phyloP scores from a whole-genome alignment of 2,329 filamentous ascomycete genomes.

The Sporothrix phasma region DNA sequence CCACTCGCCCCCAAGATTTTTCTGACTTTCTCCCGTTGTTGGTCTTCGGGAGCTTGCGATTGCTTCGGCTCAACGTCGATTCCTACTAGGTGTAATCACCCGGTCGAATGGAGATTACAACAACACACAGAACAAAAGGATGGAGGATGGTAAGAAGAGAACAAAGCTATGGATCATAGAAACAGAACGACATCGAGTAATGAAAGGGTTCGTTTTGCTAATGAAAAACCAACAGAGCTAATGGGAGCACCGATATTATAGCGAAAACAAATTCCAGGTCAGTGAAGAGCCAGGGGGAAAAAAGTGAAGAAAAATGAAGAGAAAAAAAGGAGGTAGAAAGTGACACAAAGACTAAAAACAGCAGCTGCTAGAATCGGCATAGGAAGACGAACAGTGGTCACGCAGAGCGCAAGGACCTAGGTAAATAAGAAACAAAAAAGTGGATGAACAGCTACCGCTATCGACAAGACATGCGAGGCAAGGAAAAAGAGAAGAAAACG shows the following conservation, averaged over 20 bases:
- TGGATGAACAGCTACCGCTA: not conserved
- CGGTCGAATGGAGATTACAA: not conserved
- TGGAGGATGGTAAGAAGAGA: not conserved
- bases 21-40: not conserved
- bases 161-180: not conserved
- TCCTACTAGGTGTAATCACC: not conserved
- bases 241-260: not conserved
- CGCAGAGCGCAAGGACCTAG: not conserved
- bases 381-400: not conserved
- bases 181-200: too few relatives aligned
- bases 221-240: not conserved
- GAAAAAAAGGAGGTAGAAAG: not conserved
- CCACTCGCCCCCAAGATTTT: not conserved
- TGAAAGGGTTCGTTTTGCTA: constrained; percentile 1
- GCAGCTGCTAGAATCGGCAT: not conserved
- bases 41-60: not conserved
- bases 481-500: not conserved
- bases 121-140: not conserved
- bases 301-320: not conserved
- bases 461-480: not conserved
- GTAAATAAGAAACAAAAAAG: constrained; percentile 1
- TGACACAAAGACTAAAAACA: not conserved
- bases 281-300: not conserved
- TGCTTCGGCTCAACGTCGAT: not conserved
- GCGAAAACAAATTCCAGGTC: constrained; percentile 1